phyloP scores from a whole-genome alignment of 2,329 filamentous ascomycete genomes.

The Rhynchosporium secalis region DNA sequence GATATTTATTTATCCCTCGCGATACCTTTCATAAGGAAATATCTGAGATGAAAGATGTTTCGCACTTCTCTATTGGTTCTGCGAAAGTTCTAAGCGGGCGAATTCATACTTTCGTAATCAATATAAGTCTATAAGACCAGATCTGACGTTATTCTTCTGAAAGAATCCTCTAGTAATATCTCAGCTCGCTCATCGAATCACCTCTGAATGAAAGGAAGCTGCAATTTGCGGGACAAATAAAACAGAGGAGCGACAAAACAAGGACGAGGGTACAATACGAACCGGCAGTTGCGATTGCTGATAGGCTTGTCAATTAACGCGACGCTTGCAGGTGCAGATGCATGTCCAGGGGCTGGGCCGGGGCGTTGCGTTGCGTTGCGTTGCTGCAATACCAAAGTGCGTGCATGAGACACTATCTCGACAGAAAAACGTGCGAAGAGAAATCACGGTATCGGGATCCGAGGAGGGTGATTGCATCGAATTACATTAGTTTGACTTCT shows the following conservation, averaged over 20 bases:
- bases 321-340: constrained; percentile 2
- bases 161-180: neutral
- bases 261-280: constrained; percentile 9
- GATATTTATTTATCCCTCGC: no score
- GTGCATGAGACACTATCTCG: neutral
- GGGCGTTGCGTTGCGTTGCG: neutral
- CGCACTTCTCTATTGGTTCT: no score
- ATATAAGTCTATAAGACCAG: no score
- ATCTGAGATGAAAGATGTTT: no score
- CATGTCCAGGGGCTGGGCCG: neutral
- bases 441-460: neutral
- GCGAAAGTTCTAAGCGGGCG: no score
- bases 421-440: neutral
- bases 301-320: constrained; percentile 25
- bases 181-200: constrained; percentile 15
- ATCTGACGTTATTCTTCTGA: no score
- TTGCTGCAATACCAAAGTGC: constrained; percentile 6
- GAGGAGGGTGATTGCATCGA: neutral
- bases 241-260: constrained; percentile 12
- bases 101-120: no score
- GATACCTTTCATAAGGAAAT: no score
- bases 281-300: constrained; percentile 14
- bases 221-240: constrained; percentile 1
- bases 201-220: neutral
- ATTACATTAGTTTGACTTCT: no score